Evolutionary conservation across 108 stramenopile genomes (phyloP), one percentile per base, ranked within the genome.

Genomic region (Skeletonema tropicum): DNA sequence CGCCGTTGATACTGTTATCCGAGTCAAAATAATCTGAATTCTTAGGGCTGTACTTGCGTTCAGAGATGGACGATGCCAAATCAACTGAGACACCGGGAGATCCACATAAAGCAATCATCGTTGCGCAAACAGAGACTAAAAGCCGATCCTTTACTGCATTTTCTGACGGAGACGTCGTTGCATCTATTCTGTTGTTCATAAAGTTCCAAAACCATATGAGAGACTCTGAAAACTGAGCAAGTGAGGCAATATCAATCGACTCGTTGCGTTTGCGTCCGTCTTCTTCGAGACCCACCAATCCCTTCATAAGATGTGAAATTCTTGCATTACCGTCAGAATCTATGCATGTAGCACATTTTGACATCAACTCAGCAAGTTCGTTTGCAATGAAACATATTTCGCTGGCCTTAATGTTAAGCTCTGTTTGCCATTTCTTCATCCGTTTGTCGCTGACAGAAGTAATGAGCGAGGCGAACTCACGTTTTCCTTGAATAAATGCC

Each of bases 11-110:
- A 66, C 92, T 92, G 49, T 71, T 86, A 68, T 96, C 95, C 9
- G 90, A 88, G 68, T 94, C 92, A 45, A 83, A 89, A 62, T 85
- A 94, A 61, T 89, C 89, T 1, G 80, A 75, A 12, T 89, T 65
- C 57, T 15, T 46, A 46, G 17, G 46, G 12, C 19, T 71, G 19
- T 58, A 62, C 23, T 41, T 17, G 3, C 52, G 15, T 17, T 74
- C 68, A 41, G 49, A 42, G 19, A 17, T 48, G 3, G 60, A 23
- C 21, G 35, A 29, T 12, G 29, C 31, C n/a, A 21, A 57, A 30
- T 70, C 49, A 46, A 64, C 30, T 68, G 70, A 74, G 41, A 57
- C 66, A 55, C 64, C 81, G 61, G 83, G 75, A 35, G 89, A 84
- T 10, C 94, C 92, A 58, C 92, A 92, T 11, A 92, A 39, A 13